These are phyloP conservation scores for Quercus gilva DNA, from an alignment of 306 rosid genomes.

Conservation along the genomic window DNA sequence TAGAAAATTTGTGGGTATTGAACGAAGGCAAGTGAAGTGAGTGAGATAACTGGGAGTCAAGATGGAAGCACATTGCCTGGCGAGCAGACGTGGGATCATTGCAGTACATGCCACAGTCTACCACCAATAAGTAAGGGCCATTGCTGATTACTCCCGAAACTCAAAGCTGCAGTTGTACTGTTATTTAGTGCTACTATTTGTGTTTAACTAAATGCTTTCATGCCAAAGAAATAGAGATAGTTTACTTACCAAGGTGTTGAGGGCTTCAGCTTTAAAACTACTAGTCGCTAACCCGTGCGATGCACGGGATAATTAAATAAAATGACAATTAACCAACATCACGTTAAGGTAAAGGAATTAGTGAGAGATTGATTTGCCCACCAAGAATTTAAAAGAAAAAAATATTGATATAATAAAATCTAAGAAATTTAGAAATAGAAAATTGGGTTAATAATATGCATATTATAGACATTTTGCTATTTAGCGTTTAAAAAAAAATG, in stretches of 20 bases:
- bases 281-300: too few relatives aligned
- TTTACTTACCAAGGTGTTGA: conserved; percentile 55
- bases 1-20: conserved; percentile 58
- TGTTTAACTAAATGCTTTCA: background rate
- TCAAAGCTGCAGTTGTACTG: conserved; percentile 36
- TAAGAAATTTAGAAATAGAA: too few relatives aligned
- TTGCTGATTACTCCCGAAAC: conserved; percentile 63
- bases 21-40: conserved; percentile 28
- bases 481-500: too few relatives aligned
- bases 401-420: too few relatives aligned
- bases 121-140: conserved; percentile 41
- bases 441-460: too few relatives aligned
- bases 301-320: too few relatives aligned
- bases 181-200: background rate
- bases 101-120: conserved; percentile 74
- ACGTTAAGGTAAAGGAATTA: too few relatives aligned
- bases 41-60: conserved; percentile 40
- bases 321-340: too few relatives aligned
- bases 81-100: conserved; percentile 59
- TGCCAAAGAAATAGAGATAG: background rate
- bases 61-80: conserved; percentile 73
- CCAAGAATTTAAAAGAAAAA: too few relatives aligned
- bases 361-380: too few relatives aligned
- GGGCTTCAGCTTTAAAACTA: conserved; percentile 77
- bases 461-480: too few relatives aligned